Evolutionary conservation across 306 rosid species (phyloP).

Genomic region (Elaeagnus macrophylla): DNA sequence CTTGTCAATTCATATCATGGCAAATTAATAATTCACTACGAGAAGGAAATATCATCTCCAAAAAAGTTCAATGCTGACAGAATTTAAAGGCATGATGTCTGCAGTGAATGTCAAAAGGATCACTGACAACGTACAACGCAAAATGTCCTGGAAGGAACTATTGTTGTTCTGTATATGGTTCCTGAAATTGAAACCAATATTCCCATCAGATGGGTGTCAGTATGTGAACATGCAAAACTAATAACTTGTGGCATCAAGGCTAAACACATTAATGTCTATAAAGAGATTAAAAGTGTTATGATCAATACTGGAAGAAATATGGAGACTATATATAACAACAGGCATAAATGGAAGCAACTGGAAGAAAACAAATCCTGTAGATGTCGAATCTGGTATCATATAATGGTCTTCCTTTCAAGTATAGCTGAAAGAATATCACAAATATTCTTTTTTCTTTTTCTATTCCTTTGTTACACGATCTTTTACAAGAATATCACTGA

Average conservation of each 20-base stretch:
- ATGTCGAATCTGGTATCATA: too few species aligned
- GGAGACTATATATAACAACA: too few species aligned
- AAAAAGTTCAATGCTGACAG: slow-evolving; percentile 9
- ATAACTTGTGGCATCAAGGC: slow-evolving; percentile 4
- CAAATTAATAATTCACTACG: slow-evolving; percentile 10
- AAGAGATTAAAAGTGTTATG: too few species aligned
- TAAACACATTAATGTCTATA: neutral
- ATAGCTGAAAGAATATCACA: too few species aligned
- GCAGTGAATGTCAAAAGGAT: slow-evolving; percentile 22
- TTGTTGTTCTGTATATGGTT: slow-evolving; percentile 75
- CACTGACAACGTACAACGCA: slow-evolving; percentile 60
- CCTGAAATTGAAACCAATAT: slow-evolving; percentile 50
- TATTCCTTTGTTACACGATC: too few species aligned
- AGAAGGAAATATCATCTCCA: neutral
- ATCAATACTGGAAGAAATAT: too few species aligned
- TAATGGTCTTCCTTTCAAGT: too few species aligned
- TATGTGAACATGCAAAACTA: slow-evolving; percentile 10
- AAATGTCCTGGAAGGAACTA: slow-evolving; percentile 90
- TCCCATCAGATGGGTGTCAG: slow-evolving; percentile 24
- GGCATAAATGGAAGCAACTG: too few species aligned
- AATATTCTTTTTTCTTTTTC: too few species aligned
- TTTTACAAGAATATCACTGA: too few species aligned
- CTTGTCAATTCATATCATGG: neutral
- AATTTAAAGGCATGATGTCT: slow-evolving; percentile 17
- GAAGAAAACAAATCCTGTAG: too few species aligned